phyloP scores from a whole-genome alignment of 495 filamentous ascomycete species.

The Neurospora sp. region DNA sequence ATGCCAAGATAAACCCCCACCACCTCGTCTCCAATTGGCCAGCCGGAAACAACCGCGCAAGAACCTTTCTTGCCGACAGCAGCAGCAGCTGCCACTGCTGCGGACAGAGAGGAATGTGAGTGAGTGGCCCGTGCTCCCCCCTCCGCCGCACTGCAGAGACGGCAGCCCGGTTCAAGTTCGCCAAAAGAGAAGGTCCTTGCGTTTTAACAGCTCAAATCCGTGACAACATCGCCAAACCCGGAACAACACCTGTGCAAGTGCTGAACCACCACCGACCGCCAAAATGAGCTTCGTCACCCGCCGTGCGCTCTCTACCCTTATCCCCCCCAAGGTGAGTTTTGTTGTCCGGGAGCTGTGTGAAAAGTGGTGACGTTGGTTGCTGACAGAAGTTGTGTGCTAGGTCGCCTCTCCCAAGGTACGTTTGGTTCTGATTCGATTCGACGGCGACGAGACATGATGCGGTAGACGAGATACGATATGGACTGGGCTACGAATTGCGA shows the following conservation, averaged over 20 bases:
- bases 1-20: conserved; percentile 7
- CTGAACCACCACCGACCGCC: conserved; percentile 25
- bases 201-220: conserved; percentile 10
- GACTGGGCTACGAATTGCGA: not conserved
- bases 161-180: not conserved
- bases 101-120: not conserved
- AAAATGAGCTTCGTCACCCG: conserved; percentile 86
- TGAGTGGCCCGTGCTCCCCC: conserved; percentile 2
- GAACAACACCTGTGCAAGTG: conserved; percentile 9
- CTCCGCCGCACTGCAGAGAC: conserved; percentile 1
- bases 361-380: conserved; percentile 4
- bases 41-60: conserved; percentile 23
- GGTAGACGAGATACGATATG: not conserved
- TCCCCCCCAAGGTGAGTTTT: conserved; percentile 83
- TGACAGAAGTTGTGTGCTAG: conserved; percentile 22
- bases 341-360: not conserved
- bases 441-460: not conserved
- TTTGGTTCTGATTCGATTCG: conserved; percentile 13
- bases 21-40: conserved; percentile 8
- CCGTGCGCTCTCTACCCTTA: conserved; percentile 90
- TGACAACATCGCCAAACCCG: conserved; percentile 7
- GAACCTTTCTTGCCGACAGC: conserved; percentile 19
- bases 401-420: conserved; percentile 90
- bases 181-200: conserved; percentile 3
- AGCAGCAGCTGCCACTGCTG: not conserved